Percentiles rank a stretch among this genome's conserved stretches.
Evolutionary conservation across 306 rosid species (phyloP).

Genomic region (Casuarina glauca): DNA sequence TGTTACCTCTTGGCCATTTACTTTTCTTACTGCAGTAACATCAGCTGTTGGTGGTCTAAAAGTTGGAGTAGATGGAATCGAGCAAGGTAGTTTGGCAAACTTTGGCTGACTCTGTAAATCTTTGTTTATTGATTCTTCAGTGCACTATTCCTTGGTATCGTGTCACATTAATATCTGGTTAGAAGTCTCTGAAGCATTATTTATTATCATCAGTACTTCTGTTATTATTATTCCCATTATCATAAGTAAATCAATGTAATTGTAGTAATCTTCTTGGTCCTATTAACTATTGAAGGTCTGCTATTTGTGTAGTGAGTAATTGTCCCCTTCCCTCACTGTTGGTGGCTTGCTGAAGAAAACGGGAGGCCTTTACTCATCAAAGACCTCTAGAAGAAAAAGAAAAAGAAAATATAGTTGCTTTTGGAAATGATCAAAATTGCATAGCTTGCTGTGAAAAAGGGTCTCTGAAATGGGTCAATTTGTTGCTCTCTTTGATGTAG

Average conservation of each 20-base stretch:
- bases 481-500: neutral
- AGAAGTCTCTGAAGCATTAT: neutral
- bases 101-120: constrained; percentile 8
- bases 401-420: neutral
- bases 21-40: constrained; percentile 58
- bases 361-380: neutral
- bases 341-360: neutral
- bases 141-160: constrained; percentile 8
- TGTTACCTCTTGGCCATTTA: neutral
- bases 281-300: neutral
- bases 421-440: neutral
- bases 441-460: neutral
- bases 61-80: constrained; percentile 70
- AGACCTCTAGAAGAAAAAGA: neutral
- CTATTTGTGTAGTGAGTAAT: neutral
- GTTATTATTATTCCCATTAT: too few relatives aligned
- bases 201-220: neutral
- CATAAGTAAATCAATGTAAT: neutral
- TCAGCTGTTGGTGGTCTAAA: constrained; percentile 92
- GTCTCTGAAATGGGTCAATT: neutral
- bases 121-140: constrained; percentile 9
- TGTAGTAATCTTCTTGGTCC: neutral
- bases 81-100: constrained; percentile 59
- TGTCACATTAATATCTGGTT: neutral
- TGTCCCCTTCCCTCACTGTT: neutral